Base-by-base conservation (phyloP, 208 protist genomes). In the Blastocrithidia nonstop region DNA sequence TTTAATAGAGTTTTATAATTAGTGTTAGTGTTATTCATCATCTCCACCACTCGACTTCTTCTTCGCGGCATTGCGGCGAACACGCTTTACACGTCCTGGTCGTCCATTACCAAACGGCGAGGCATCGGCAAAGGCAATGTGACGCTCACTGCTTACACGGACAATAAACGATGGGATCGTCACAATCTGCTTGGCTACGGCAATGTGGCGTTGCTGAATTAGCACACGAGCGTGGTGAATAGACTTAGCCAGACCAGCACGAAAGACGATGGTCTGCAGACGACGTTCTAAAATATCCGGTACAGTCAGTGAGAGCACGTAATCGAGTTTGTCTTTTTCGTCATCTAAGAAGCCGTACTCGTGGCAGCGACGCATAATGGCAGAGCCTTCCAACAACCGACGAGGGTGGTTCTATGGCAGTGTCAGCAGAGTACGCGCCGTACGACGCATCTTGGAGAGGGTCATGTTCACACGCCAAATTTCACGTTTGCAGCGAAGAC, bases 161-260 rank as follows among this genome's bases (percentile, higher is more conserved):
- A 99, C 98, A 21, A 98, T 93, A 82, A 99, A 99, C 29, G 95
- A 98, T 27, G 98, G 97, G 49, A 98, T 93, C 61, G 97, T 97
- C 28, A 99, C 98, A 58, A 99, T 90, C 87, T 99, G 98, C 76
- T 98, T 98, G 54, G 97, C 97, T 42, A 99, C 97, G 44, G 95
- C 87, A 71, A 99, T 99, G 94, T 99, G 97, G 60, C 97, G 86
- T 77, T 99, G 96, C 50, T 83, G 71, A 76, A 99, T 99, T 23
- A 99, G 80, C 23, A 98, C 88, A 67, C 98, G 96, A 55, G 98
- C 96, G 78, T 99, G 97, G 86, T 99, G 98, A 60, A 99, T 96
- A 24, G 97, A 99, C 73, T 98, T 98, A 63, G 98, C 97, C 46
- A 99, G 86, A 45, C 87, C 90, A 13, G 86, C 68, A 73, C 98